Conservation (phyloP, 768 basidiomycete genomes). For the Kwoniella dendrophila region DNA sequence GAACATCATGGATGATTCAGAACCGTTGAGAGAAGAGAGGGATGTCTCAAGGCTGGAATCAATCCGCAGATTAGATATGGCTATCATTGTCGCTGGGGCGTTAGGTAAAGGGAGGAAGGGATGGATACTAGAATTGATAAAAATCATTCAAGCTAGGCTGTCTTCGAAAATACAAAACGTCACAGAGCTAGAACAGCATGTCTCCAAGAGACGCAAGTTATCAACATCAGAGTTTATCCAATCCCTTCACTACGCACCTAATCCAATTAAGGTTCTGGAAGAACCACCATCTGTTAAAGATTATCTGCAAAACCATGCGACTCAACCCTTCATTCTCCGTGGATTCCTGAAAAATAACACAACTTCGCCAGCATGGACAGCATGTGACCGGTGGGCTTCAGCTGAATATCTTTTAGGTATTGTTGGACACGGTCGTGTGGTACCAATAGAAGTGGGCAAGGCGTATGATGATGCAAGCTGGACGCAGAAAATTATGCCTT, state of each 20-base stretch:
- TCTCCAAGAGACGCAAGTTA: background rate
- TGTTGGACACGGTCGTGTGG: constrained; percentile 77
- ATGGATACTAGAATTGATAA: constrained; percentile 68
- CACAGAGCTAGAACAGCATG: too few relatives aligned
- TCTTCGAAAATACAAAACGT: too few relatives aligned
- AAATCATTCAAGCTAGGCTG: constrained; percentile 62
- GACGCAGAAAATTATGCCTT: constrained; percentile 76
- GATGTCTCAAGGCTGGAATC: constrained; percentile 54
- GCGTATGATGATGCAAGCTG: constrained; percentile 81
- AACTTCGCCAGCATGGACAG: constrained; percentile 66
- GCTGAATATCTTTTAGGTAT: constrained; percentile 68
- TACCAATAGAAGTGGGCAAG: constrained; percentile 85
- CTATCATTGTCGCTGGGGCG: constrained; percentile 81
- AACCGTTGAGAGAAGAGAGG: constrained; percentile 17
- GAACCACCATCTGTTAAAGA: constrained; percentile 64
- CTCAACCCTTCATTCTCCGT: constrained; percentile 72
- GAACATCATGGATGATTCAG: constrained; percentile 31
- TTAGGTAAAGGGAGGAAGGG: constrained; percentile 66
- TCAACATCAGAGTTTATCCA: too few relatives aligned
- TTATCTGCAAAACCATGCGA: constrained; percentile 61
- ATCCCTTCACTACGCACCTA: constrained; percentile 38
- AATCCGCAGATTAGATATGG: constrained; percentile 71
- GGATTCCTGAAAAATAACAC: constrained; percentile 55
- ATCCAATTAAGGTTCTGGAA: constrained; percentile 58
- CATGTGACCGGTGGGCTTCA: constrained; percentile 73